A percentile compares a stretch with the other conserved stretches of the same genome.
These are phyloP conservation scores for Oenanthe sinensis DNA, from an alignment of 129 eudicot species.

Conservation along the genomic window DNA sequence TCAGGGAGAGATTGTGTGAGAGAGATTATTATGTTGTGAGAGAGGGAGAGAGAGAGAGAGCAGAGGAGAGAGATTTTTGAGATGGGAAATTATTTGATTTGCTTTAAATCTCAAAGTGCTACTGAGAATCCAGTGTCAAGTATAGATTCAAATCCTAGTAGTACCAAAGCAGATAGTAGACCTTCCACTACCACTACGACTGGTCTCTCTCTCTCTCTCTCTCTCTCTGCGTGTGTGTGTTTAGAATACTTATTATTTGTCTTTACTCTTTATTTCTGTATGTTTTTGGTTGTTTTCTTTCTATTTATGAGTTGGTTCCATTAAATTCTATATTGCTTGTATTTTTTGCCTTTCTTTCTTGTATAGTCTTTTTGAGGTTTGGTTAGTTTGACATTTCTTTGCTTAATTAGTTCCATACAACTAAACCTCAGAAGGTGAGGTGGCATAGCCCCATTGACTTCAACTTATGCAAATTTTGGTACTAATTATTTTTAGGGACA, in stretches of 20 bases:
- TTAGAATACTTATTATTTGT: too few species aligned
- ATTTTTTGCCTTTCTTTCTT: too few species aligned
- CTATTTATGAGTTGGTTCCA: not conserved
- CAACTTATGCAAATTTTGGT: not conserved
- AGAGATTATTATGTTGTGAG: too few species aligned
- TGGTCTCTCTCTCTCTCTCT: not conserved
- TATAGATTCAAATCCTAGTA: not conserved
- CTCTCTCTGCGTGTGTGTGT: too few species aligned
- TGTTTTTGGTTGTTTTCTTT: not conserved
- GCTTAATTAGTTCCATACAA: not conserved
- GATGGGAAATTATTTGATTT: not conserved
- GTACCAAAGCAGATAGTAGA: not conserved
- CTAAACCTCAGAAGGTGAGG: too few species aligned
- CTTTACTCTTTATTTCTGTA: too few species aligned
- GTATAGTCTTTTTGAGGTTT: not conserved
- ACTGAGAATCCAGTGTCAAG: not conserved
- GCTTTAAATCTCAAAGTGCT: not conserved
- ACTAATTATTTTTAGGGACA: constrained; percentile 20
- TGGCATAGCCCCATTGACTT: not conserved
- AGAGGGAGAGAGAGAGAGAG: not conserved
- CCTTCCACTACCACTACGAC: not conserved
- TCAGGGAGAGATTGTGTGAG: too few species aligned
- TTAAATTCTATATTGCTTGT: too few species aligned
- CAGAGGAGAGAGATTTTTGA: not conserved
- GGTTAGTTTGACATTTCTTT: not conserved